These are phyloP conservation scores for Martiniozyma abietophila DNA, from an alignment of 805 yeast genomes.

Conservation along the genomic window DNA sequence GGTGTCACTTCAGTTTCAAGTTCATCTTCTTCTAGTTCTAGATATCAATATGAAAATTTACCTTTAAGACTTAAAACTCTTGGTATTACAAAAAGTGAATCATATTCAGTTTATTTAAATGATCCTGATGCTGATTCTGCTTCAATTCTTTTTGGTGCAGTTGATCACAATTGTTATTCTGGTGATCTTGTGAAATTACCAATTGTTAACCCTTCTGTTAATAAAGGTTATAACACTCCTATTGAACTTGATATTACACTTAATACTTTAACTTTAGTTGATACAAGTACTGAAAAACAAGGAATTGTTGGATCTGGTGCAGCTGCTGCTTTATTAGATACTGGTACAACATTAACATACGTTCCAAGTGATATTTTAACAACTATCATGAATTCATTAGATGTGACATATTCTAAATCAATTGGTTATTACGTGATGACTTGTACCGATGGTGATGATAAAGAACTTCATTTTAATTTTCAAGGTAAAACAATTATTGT, in stretches of 20 bases:
- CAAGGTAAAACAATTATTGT: conserved; percentile 46
- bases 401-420: conserved; percentile 33
- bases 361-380: conserved; percentile 30
- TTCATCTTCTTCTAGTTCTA: conserved; percentile 1
- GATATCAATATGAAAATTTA: conserved; percentile 50
- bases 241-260: conserved; percentile 42
- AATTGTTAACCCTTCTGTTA: conserved; percentile 33
- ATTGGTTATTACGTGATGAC: conserved; percentile 37
- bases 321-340: conserved; percentile 40
- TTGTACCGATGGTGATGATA: conserved; percentile 29
- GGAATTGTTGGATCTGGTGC: conserved; percentile 20
- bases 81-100: conserved; percentile 44
- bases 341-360: conserved; percentile 47
- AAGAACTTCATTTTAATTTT: conserved; percentile 37
- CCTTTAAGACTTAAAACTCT: conserved; percentile 50
- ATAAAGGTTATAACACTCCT: conserved; percentile 30
- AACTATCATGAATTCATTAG: conserved; percentile 22
- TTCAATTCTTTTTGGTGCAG: conserved; percentile 60
- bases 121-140: conserved; percentile 35
- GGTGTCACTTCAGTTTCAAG: conserved; percentile 16
- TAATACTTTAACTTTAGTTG: conserved; percentile 24
- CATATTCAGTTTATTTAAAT: conserved; percentile 57
- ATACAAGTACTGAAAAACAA: conserved; percentile 11
- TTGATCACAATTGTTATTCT: conserved; percentile 51
- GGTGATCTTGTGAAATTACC: conserved; percentile 47